Conservation (phyloP, 2,329 filamentous ascomycete genomes). For the Drechslerella stenobrocha region DNA sequence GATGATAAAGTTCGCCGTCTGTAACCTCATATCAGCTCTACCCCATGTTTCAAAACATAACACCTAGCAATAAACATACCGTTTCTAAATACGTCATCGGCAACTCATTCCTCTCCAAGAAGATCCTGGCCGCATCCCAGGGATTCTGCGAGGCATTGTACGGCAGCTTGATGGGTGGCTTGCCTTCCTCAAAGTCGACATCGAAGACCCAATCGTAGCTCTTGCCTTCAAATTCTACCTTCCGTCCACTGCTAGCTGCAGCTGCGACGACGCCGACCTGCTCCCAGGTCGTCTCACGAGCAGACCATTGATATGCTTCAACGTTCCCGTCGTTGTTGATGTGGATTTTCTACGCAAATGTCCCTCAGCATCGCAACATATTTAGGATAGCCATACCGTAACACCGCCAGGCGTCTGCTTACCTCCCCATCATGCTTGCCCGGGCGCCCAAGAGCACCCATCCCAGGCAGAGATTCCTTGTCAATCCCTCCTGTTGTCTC, state of each 20-base stretch:
- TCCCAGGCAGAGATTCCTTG: constrained; percentile 86
- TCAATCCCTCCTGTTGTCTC: constrained; percentile 71
- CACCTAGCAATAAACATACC: constrained; percentile 54
- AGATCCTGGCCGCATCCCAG: constrained; percentile 87
- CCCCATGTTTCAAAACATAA: not conserved
- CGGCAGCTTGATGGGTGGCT: constrained; percentile 87
- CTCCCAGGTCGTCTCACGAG: constrained; percentile 63
- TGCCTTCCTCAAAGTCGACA: constrained; percentile 92
- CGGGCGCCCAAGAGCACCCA: constrained; percentile 79
- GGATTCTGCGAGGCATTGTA: constrained; percentile 92
- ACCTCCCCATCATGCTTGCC: constrained; percentile 97
- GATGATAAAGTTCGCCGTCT: constrained; percentile 81
- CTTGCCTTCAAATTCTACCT: constrained; percentile 77
- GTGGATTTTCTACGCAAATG: constrained; percentile 78
- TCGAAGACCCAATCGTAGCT: constrained; percentile 97
- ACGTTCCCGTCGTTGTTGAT: constrained; percentile 50
- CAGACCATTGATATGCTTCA: constrained; percentile 53
- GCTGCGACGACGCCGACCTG: constrained; percentile 94
- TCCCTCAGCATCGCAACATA: constrained; percentile 57
- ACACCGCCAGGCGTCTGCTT: constrained; percentile 63
- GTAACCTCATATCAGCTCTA: not conserved
- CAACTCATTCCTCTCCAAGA: constrained; percentile 84
- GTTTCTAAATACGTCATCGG: constrained; percentile 85
- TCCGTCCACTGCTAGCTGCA: constrained; percentile 77
- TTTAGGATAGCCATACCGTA: not conserved